Evolutionary conservation across 1,284 basidiomycete species (phyloP).

Genomic region (Neolentinus lepideus): DNA sequence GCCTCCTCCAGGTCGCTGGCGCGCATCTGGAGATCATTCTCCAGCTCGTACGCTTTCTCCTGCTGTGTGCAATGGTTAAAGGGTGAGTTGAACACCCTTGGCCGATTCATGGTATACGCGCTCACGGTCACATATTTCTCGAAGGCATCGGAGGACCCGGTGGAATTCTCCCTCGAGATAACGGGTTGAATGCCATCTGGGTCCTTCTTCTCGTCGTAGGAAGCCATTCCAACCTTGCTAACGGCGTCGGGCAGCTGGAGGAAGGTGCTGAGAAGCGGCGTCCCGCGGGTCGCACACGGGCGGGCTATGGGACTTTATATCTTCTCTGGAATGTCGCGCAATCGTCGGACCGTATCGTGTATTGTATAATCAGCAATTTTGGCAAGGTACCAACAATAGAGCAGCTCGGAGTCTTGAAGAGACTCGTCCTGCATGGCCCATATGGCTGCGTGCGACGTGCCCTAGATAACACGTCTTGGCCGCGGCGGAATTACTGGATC

Average conservation of each 20-base stretch:
- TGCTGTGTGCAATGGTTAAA: neutral
- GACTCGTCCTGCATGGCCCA: neutral
- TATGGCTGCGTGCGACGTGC: neutral
- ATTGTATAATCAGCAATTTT: neutral
- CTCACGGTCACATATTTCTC: neutral
- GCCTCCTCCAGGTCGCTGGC: slow-evolving; percentile 3
- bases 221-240: neutral
- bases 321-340: neutral
- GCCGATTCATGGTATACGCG: neutral
- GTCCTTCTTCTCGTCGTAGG: slow-evolving; percentile 1
- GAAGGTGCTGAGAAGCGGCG: neutral
- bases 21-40: neutral
- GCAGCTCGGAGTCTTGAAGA: no score
- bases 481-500: neutral
- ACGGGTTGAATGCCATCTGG: neutral
- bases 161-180: neutral
- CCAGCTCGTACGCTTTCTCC: neutral
- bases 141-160: neutral
- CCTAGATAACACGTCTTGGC: neutral
- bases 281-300: neutral
- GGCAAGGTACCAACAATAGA: no score
- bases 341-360: neutral
- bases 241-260: neutral
- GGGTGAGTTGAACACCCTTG: neutral
- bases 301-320: neutral